Evolutionary conservation across 2,329 filamentous ascomycete genomes (phyloP), one percentile per base, ranked within the genome.

Genomic region (Fonsecaea multimorphosa): DNA sequence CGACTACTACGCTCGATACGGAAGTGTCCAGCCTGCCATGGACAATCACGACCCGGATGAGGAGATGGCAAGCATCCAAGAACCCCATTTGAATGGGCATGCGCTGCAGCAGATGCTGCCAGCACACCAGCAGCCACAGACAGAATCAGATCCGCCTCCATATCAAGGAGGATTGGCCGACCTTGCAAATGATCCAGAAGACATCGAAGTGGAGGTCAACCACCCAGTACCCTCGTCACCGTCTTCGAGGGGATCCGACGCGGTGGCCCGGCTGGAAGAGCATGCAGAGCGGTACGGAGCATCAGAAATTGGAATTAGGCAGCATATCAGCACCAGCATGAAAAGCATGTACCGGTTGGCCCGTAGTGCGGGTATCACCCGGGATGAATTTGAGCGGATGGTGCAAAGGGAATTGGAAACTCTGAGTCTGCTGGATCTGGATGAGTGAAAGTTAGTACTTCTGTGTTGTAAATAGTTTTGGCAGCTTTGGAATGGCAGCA

Each of bases 271-370:
- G 46, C 74, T 89, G 49, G 87, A 89, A 72, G 76, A 82, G 31
- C 77, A 82, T 61, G 85, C 84, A 1, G 80, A 81, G 66, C 80
- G 73, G 40, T 79, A 80, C 67, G 83, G 83, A 2, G 78, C 83
- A n/a, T 84, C 84, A 1, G 86, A 88, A 72, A 76, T 86, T 9
- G 87, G 84, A 2, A 84, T 89, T 56, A 85, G 86, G 71, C 85
- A 87, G 73, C 87, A 89, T 70, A 87, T 89, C 63, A 82, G 84
- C 67, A 86, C 85, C 1, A 86, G 85, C 69, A 81, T 89, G 71
- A 89, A 89, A 78, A 87, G 85, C 72, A 74, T 89, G 73, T 89
- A 86, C 75, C 82, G 86, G 2, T 74, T 89, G 61, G 86, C 86
- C 1, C 83, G 80, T 71, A 81, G 81, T 29, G 83, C 83, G 2